phyloP scores from a whole-genome alignment of 2,329 filamentous ascomycete species.

The Verticillium klebahnii region DNA sequence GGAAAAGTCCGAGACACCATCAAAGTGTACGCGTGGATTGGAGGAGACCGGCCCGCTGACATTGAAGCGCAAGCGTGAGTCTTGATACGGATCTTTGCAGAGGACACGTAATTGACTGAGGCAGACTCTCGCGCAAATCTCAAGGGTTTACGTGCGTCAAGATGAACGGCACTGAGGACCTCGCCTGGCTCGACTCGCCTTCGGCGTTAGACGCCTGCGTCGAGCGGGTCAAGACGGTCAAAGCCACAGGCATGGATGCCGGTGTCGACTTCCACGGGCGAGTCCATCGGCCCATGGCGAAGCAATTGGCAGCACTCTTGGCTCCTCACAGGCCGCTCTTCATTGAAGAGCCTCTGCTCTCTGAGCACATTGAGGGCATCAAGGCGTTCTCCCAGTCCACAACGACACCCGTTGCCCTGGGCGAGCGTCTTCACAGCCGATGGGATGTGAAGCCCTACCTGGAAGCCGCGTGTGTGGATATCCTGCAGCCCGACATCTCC shows the following conservation, averaged over 20 bases:
- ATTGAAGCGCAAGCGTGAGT: constrained; percentile 58
- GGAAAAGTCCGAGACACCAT: constrained; percentile 68
- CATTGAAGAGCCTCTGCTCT: constrained; percentile 66
- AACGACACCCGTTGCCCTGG: constrained; percentile 63
- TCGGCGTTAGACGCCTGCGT: constrained; percentile 57
- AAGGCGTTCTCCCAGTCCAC: constrained; percentile 52
- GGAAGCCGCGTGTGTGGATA: constrained; percentile 62
- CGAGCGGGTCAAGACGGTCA: constrained; percentile 64
- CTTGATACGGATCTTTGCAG: not conserved
- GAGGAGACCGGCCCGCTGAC: constrained; percentile 65
- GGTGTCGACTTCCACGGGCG: constrained; percentile 77
- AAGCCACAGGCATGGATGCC: constrained; percentile 64
- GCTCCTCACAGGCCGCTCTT: constrained; percentile 69
- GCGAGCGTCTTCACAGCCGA: constrained; percentile 65
- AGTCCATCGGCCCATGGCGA: constrained; percentile 76
- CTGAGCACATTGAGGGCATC: constrained; percentile 63
- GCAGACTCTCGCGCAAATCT: constrained; percentile 47
- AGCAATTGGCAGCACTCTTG: constrained; percentile 63
- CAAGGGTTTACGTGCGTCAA: constrained; percentile 67
- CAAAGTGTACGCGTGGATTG: constrained; percentile 75
- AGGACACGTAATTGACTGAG: constrained; percentile 3
- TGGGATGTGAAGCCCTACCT: constrained; percentile 73
- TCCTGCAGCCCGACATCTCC: constrained; percentile 68
- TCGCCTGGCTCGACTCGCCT: constrained; percentile 73
- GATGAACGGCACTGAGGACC: constrained; percentile 75